Conservation (phyloP, 2,329 filamentous ascomycete species). For the Emergomyces pasteurianus region DNA sequence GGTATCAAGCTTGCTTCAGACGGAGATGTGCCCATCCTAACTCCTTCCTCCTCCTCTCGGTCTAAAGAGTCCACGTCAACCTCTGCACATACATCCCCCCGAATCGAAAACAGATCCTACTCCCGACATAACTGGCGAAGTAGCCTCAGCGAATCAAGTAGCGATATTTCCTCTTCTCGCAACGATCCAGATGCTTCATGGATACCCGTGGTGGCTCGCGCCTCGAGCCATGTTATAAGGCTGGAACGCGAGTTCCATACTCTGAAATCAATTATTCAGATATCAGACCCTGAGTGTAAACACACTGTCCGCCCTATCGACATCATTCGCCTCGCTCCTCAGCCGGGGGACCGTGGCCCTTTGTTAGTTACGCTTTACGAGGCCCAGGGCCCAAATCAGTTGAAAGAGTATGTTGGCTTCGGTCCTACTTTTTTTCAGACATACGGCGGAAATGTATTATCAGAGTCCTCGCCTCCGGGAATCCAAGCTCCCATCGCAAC, state of each 20-base stretch:
- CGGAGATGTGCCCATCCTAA: conserved; percentile 21
- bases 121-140: conserved; percentile 36
- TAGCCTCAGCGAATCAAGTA: conserved; percentile 41
- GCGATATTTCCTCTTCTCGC: conserved; percentile 30
- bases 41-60: conserved; percentile 32
- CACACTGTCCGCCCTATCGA: conserved; percentile 76
- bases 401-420: conserved; percentile 60
- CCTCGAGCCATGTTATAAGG: conserved; percentile 70
- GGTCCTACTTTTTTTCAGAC: conserved; percentile 61
- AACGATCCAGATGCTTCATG: conserved; percentile 32
- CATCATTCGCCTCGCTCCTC: conserved; percentile 56
- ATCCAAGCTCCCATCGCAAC: conserved; percentile 57
- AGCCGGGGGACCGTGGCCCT: conserved; percentile 56
- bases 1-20: conserved; percentile 47
- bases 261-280: conserved; percentile 57
- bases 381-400: conserved; percentile 60
- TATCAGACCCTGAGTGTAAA: conserved; percentile 58
- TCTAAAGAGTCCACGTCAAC: conserved; percentile 33
- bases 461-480: conserved; percentile 37
- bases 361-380: conserved; percentile 74
- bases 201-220: conserved; percentile 62
- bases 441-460: conserved; percentile 35
- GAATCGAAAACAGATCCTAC: conserved; percentile 28
- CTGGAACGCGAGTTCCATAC: conserved; percentile 83
- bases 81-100: conserved; percentile 32